Evolutionary conservation across 2,329 filamentous ascomycete species (phyloP).

Genomic region (Spiromastix sp.): DNA sequence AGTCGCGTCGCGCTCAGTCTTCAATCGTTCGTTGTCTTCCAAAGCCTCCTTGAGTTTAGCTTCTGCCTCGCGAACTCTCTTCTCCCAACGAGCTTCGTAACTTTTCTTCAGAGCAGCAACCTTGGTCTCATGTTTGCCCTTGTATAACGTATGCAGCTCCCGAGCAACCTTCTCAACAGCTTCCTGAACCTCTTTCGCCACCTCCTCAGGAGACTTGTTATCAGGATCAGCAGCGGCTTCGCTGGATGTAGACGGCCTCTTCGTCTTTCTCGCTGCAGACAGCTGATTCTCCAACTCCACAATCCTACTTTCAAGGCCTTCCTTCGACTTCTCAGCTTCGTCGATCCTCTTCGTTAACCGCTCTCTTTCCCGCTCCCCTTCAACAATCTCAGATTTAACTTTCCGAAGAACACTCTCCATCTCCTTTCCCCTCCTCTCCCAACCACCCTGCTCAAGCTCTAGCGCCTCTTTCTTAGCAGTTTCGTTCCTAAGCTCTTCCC

Average conservation of each 20-base stretch:
- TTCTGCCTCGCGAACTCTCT: constrained; percentile 73
- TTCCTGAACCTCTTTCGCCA: constrained; percentile 62
- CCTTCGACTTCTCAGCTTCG: constrained; percentile 55
- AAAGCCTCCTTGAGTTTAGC: constrained; percentile 55
- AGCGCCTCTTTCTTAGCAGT: constrained; percentile 59
- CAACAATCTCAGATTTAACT: constrained; percentile 71
- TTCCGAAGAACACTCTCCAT: constrained; percentile 73
- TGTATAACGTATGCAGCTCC: constrained; percentile 87
- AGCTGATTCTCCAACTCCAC: constrained; percentile 38
- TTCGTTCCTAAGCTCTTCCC: constrained; percentile 75
- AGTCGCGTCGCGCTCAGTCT: constrained; percentile 53
- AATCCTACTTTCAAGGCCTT: constrained; percentile 35
- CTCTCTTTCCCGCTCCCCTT: constrained; percentile 69
- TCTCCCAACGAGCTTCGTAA: constrained; percentile 81
- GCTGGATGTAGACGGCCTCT: constrained; percentile 23
- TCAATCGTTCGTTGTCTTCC: constrained; percentile 66
- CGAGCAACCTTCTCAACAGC: constrained; percentile 86
- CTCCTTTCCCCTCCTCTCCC: constrained; percentile 76
- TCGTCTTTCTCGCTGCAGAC: constrained; percentile 29
- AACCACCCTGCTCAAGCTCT: constrained; percentile 64
- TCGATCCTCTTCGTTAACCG: constrained; percentile 65
- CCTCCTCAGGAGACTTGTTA: constrained; percentile 36
- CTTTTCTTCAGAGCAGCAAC: constrained; percentile 74
- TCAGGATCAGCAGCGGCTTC: constrained; percentile 15
- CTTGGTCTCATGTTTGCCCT: constrained; percentile 94